Percentiles rank a stretch among this genome's conserved stretches.
phyloP scores from a whole-genome alignment of 306 rosid genomes.

The Prunus padus region DNA sequence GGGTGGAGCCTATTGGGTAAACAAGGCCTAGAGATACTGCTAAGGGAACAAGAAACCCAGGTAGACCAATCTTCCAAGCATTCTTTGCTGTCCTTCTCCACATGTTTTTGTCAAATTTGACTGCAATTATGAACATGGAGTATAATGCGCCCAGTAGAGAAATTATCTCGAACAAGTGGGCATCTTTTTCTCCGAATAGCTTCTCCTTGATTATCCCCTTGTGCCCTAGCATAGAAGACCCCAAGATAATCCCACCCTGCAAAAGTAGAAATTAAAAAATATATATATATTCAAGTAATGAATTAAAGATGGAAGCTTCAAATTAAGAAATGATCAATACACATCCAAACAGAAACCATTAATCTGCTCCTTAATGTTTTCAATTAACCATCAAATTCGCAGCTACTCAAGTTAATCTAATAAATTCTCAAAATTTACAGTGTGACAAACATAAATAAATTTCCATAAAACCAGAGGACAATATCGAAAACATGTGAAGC shows the following conservation, averaged over 20 bases:
- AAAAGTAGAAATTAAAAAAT: background rate
- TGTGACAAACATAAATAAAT: too few relatives aligned
- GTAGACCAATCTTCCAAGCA: slow-evolving; percentile 26
- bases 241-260: slow-evolving; percentile 37
- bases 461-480: background rate
- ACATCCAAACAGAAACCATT: too few relatives aligned
- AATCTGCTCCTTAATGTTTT: too few relatives aligned
- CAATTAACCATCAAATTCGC: too few relatives aligned
- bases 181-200: background rate
- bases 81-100: slow-evolving; percentile 2
- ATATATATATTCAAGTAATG: too few relatives aligned
- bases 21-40: background rate
- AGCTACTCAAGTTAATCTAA: too few relatives aligned
- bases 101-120: slow-evolving; percentile 24
- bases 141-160: slow-evolving; percentile 15
- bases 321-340: too few relatives aligned
- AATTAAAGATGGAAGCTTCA: too few relatives aligned
- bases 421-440: too few relatives aligned
- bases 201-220: background rate
- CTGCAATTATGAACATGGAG: slow-evolving; percentile 22
- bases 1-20: too few relatives aligned
- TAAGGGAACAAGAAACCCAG: slow-evolving; percentile 1
- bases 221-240: slow-evolving; percentile 31
- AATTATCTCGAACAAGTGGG: background rate
- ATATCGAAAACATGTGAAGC: background rate